These are phyloP conservation scores for Sarocladiaceae sp. DNA, from an alignment of 2,329 filamentous ascomycete genomes.

Conservation along the genomic window DNA sequence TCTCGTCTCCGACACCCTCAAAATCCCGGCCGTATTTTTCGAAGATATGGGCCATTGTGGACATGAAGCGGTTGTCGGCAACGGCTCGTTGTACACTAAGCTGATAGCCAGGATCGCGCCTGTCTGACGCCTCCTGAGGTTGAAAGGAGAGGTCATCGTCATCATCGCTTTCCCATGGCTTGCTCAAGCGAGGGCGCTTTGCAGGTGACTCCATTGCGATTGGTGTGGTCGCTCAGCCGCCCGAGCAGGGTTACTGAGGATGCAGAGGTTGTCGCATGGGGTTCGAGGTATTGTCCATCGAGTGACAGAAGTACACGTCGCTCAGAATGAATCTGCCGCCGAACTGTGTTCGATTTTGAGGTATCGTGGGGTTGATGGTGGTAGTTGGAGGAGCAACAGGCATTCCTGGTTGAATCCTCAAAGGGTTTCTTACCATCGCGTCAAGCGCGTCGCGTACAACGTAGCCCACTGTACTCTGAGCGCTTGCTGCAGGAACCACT, in stretches of 20 bases:
- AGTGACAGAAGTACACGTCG: no score
- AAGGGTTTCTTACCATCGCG: neutral
- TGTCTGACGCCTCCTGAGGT: conserved; percentile 35
- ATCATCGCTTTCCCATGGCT: conserved; percentile 4
- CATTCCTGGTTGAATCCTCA: neutral
- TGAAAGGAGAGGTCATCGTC: conserved; percentile 8
- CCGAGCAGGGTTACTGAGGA: neutral
- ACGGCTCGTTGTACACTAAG: conserved; percentile 56
- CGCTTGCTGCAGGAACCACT: no score
- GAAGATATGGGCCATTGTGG: conserved; percentile 83
- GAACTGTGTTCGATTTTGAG: neutral
- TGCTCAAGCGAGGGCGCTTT: conserved; percentile 8
- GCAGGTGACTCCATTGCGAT: conserved; percentile 11
- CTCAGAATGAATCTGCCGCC: no score
- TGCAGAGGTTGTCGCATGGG: neutral
- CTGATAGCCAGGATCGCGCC: conserved; percentile 47
- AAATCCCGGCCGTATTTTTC: conserved; percentile 84
- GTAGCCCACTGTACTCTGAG: no score
- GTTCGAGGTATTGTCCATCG: neutral
- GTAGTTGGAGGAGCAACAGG: conserved; percentile 1
- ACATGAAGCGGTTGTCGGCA: conserved; percentile 68
- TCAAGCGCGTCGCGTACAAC: conserved; percentile 3
- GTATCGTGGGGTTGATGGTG: neutral
- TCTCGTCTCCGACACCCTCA: conserved; percentile 77
- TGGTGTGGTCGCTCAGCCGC: neutral